These are phyloP conservation scores for Meira nashicola DNA, from an alignment of 1,284 basidiomycete species.

Conservation along the genomic window DNA sequence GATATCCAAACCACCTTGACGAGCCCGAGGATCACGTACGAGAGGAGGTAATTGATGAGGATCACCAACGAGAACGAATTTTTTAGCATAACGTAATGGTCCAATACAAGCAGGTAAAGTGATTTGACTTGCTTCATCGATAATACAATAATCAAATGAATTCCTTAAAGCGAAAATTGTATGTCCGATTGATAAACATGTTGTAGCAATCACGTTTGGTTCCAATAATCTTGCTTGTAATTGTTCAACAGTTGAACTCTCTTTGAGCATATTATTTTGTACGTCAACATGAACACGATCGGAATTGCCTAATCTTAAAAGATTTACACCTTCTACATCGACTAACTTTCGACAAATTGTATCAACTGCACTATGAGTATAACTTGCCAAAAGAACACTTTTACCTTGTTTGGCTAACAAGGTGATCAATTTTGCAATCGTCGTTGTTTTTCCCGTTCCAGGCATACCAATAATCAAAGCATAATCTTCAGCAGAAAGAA, in stretches of 20 bases:
- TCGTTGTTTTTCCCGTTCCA: conserved; percentile 95
- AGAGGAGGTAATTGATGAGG: conserved; percentile 85
- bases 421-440: conserved; percentile 81
- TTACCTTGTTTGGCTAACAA: conserved; percentile 74
- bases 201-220: conserved; percentile 91
- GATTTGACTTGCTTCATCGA: conserved; percentile 97
- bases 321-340: conserved; percentile 50
- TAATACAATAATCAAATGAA: conserved; percentile 89
- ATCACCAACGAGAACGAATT: conserved; percentile 91
- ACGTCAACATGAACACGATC: conserved; percentile 68
- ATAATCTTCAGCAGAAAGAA: conserved; percentile 78
- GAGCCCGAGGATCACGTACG: conserved; percentile 75
- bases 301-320: conserved; percentile 79
- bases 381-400: conserved; percentile 80
- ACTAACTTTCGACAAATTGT: conserved; percentile 76
- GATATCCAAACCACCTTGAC: conserved; percentile 73
- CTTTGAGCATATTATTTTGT: conserved; percentile 21
- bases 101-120: conserved; percentile 92
- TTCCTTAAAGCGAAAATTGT: conserved; percentile 70
- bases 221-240: conserved; percentile 69
- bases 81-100: conserved; percentile 80
- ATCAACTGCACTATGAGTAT: conserved; percentile 97
- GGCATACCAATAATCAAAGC: conserved; percentile 93
- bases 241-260: conserved; percentile 52
- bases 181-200: conserved; percentile 85